Evolutionary conservation across 768 basidiomycete genomes (phyloP), one percentile per base, ranked within the genome.

Genomic region (Tubosaeta brunneosetosa): DNA sequence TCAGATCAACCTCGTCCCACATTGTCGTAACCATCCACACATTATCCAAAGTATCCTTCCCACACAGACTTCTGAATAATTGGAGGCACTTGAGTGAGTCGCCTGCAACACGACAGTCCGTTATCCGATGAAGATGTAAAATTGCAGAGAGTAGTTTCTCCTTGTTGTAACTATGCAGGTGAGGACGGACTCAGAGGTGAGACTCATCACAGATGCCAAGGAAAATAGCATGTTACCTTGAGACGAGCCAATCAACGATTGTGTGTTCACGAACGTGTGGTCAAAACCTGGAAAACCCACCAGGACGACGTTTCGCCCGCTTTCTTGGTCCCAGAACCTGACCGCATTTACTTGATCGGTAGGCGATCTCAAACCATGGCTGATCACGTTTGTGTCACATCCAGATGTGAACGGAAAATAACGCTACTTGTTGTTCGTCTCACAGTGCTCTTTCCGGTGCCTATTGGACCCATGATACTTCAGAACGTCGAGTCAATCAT

Each of bases 101-200:
- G 11, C 69, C 74, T 0, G 58, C 61, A 65, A 74, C 66, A 1
- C 72, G 64, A 45, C 66, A 66, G 41, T 74, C 72, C n/a, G n/a
- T n/a, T n/a, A n/a, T n/a, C n/a, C n/a, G n/a, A n/a, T n/a, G n/a
- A n/a, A n/a, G n/a, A n/a, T 3, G 71, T 62, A 76, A n/a, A 31
- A 76, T 65, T 1, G 67, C 72, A 11, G 68, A 57, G 2, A 76
- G 63, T 14, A 50, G 36, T 7, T 51, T 58, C 2, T 44, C 3
- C 8, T 40, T 48, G 13, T 27, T 38, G 43, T 61, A 61, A 31
- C 59, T 63, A 6, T n/a, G n/a, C 13, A 10, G 17, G 19, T 19
- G 34, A 34, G 14, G 16, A 13, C 34, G 13, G 6, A 16, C 37
- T 38, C 17, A 9, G 10, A 38, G 16, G 17, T 38, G 17, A n/a